Base-by-base conservation (phyloP, 2,329 filamentous ascomycete genomes). In the Simplicillium sp. region DNA sequence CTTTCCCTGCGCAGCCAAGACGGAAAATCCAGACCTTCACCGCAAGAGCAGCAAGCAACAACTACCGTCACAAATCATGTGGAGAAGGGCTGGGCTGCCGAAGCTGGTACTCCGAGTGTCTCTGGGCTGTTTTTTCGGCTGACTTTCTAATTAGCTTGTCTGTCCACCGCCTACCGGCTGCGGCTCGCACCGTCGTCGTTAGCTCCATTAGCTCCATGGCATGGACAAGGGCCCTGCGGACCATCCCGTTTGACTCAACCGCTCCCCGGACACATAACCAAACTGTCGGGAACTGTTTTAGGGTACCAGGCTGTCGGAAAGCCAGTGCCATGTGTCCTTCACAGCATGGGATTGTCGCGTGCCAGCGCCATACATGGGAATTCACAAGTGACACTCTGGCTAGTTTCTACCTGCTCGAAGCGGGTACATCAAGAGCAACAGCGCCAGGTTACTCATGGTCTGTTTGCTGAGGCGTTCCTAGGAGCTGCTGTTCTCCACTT, bases 181-280 rank as follows among this genome's bases (percentile, higher is more conserved):
- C 42, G 43, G 39, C 39, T 44, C 43, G 39, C 43, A 44, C 39
- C 39, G 39, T 39, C 20, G 20, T 44, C 36, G 38, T 44, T 44
- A 44, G 43, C 41, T 25, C 20, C 20, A 25, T 25, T 25, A 25
- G 20, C 20, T 25, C 32, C 34, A 37, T 39, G 39, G 43, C 36
- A 39, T 37, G 43, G 39, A 44, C 43, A 44, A 44, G 43, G 42
- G 43, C 36, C 36, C 20, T 38, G 38, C 42, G 42, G 42, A 39
- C 35, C 43, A 29, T 44, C 43, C 43, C 43, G 43, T 37, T 31
- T 39, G 39, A 38, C 36, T n/a, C 33, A 42, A 20, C 36, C 29
- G 17, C 15, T 28, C 15, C 16, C 36, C 20, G 14, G 34, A 20
- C 36, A 31, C 28, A 29, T 39, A 39, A 37, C 43, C 43, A 39